phyloP scores from a whole-genome alignment of 1,284 basidiomycete species.

The Lentinula novae-zelandiae region DNA sequence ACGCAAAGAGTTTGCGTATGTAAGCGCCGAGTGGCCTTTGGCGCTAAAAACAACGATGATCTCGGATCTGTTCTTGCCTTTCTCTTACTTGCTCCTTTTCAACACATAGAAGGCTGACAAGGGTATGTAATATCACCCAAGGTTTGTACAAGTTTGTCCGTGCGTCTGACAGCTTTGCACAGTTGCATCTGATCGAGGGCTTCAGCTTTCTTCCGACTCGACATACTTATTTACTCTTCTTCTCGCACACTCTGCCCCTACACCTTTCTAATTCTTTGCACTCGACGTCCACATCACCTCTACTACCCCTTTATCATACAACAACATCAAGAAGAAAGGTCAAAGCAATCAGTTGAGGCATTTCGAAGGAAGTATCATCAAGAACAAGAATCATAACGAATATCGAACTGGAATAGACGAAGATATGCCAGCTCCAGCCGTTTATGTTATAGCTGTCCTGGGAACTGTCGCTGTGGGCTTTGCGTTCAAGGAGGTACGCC shows the following conservation, averaged over 20 bases:
- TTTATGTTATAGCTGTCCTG: slow-evolving; percentile 37
- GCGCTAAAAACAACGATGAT: too few relatives aligned
- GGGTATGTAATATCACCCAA: background rate
- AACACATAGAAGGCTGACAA: too few relatives aligned
- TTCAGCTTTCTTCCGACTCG: background rate
- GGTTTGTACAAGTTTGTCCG: background rate
- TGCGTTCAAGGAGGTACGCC: slow-evolving; percentile 40
- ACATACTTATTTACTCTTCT: background rate
- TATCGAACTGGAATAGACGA: background rate
- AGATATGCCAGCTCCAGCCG: slow-evolving; percentile 31
- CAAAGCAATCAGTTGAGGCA: too few relatives aligned
- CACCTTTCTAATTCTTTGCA: background rate
- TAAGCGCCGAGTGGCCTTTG: too few relatives aligned
- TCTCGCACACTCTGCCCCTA: background rate
- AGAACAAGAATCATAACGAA: too few relatives aligned
- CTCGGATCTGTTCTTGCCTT: too few relatives aligned
- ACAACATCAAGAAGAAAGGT: too few relatives aligned
- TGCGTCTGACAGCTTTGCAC: background rate
- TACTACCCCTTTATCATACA: too few relatives aligned
- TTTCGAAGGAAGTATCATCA: background rate
- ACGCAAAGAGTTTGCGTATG: too few relatives aligned
- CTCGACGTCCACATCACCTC: too few relatives aligned
- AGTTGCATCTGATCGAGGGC: background rate
- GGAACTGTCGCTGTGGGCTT: slow-evolving; percentile 35
- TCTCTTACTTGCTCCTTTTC: too few relatives aligned